Evolutionary conservation across 2,329 filamentous ascomycete genomes (phyloP), one percentile per base, ranked within the genome.

Genomic region (Cladosporium sp.): DNA sequence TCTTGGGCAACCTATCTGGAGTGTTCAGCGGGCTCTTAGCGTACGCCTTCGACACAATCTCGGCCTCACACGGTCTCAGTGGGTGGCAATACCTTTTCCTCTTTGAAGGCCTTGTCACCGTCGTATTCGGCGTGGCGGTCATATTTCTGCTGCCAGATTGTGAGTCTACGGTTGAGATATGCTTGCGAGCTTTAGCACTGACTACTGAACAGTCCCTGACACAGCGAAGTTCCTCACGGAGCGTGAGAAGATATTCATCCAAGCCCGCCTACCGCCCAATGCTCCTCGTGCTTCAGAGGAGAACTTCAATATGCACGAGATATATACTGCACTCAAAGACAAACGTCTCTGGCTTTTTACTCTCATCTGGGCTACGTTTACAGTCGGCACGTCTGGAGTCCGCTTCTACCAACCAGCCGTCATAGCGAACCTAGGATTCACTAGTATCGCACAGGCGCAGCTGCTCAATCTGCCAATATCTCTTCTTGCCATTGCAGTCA

Each of bases 81-180:
- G 58, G 58, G 21, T 49, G 58, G 58, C 58, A 60, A 18, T 60
- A 59, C 18, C 25, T 49, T n/a, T 60, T 60, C 39, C 43, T 60
- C 5, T 25, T 56, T 5, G 83, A 86, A 71, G 83, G 82, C 2
- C 73, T 82, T 28, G 71, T 78, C 18, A 86, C 84, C 0, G 74
- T 85, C 7, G 61, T 82, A 1, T 58, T 82, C 0, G 82, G 84
- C 5, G 70, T 83, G 3, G 70, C 78, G 5, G 79, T 86, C 13
- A 85, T 82, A 74, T 85, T 86, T 61, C 61, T 83, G 0, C 76
- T 86, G 0, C 84, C 84, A 0, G 83, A 87, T 68, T 85, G 82
- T 83, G 8, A 32, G 57, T n/a, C 3, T 8, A 28, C 5, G 36
- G 1, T 32, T 16, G 4, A 26, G 1, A 11, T 3, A n/a, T n/a